These are phyloP conservation scores for Talaromyces piceae DNA, from an alignment of 2,329 filamentous ascomycete genomes.

Conservation along the genomic window DNA sequence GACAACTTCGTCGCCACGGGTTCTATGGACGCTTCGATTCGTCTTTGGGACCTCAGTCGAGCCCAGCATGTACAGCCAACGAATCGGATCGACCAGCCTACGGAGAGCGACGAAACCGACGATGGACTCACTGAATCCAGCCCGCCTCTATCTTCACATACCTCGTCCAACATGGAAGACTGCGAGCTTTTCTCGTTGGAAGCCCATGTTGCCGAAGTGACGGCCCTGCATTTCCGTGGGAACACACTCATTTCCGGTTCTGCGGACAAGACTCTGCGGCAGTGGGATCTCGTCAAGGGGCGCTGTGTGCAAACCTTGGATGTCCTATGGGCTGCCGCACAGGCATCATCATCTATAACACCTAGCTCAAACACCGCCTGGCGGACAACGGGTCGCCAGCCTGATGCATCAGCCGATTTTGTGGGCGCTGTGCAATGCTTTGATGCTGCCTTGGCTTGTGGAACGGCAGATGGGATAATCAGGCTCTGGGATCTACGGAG, in stretches of 20 bases:
- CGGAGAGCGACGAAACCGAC: conserved; percentile 45
- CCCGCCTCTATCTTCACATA: background rate
- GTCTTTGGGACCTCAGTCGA: conserved; percentile 87
- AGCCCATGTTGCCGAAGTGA: conserved; percentile 89
- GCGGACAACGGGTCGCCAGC: conserved; percentile 59
- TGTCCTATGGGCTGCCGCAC: conserved; percentile 94
- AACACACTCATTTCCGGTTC: conserved; percentile 91
- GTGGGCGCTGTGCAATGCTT: conserved; percentile 93
- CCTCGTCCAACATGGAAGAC: conserved; percentile 68
- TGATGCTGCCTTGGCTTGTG: conserved; percentile 88
- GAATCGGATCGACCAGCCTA: conserved; percentile 43
- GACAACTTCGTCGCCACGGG: conserved; percentile 94
- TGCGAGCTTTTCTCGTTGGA: conserved; percentile 83
- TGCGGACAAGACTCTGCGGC: conserved; percentile 90
- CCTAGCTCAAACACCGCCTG: conserved; percentile 52
- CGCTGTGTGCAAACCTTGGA: conserved; percentile 95
- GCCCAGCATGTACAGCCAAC: conserved; percentile 68
- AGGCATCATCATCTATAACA: conserved; percentile 65
- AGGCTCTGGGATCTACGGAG: conserved; percentile 92
- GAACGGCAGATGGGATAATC: conserved; percentile 96
- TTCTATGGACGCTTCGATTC: conserved; percentile 88
- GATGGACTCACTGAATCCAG: background rate
- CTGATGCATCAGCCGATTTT: conserved; percentile 71
- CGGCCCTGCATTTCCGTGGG: conserved; percentile 81
- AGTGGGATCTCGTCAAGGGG: conserved; percentile 97